Percentiles rank a stretch among this genome's conserved stretches.
These are phyloP conservation scores for Capsicum chinense DNA, from an alignment of 257 asterid genomes.

Conservation along the genomic window DNA sequence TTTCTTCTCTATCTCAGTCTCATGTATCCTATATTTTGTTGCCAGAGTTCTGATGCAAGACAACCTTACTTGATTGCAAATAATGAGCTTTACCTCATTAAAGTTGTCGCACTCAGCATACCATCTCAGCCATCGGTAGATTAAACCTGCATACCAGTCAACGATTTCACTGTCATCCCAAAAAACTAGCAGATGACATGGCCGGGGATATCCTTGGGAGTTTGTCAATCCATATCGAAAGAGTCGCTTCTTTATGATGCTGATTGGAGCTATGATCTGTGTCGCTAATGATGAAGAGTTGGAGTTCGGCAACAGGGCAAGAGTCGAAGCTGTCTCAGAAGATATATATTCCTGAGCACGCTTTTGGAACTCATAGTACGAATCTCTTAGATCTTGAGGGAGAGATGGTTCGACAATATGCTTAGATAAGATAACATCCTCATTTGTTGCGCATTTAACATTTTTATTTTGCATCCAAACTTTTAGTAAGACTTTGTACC, in stretches of 20 bases:
- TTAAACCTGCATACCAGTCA: conserved; percentile 86
- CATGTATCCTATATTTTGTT: conserved; percentile 75
- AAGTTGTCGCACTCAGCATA: conserved; percentile 66
- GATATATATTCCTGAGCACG: conserved; percentile 62
- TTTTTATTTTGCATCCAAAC: conserved; percentile 77
- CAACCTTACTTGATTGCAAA: conserved; percentile 69
- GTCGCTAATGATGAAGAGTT: conserved; percentile 44
- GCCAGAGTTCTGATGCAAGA: conserved; percentile 85
- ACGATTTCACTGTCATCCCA: conserved; percentile 71
- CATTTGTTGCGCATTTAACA: conserved; percentile 46
- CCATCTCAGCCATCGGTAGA: conserved; percentile 81
- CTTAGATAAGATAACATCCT: conserved; percentile 60
- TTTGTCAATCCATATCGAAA: conserved; percentile 75
- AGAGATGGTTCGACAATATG: conserved; percentile 76
- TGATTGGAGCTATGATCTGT: conserved; percentile 64
- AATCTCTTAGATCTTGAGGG: conserved; percentile 73
- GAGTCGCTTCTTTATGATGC: conserved; percentile 64
- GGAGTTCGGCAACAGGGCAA: conserved; percentile 62
- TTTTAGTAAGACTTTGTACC: conserved; percentile 77
- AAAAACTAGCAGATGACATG: conserved; percentile 66
- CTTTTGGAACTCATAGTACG: conserved; percentile 71
- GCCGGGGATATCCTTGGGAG: conserved; percentile 60
- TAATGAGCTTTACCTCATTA: conserved; percentile 61
- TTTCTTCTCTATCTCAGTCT: conserved; percentile 67
- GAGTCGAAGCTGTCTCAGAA: conserved; percentile 75